Conservation (phyloP, 208 protist species). For the Acanthamoeba royreba region DNA sequence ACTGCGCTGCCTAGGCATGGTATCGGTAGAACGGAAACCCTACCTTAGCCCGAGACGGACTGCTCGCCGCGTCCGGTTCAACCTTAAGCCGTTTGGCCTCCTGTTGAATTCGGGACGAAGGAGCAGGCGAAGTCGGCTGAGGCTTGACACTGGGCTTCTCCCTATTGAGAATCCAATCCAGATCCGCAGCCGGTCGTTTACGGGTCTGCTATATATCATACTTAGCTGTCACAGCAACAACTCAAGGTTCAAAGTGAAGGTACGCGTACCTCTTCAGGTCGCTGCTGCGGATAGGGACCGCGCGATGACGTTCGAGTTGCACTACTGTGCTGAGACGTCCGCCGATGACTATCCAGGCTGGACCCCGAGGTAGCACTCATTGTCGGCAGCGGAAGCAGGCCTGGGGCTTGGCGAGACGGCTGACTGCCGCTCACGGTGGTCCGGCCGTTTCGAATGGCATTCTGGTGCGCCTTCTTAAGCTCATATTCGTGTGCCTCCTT, state of each 20-base stretch:
- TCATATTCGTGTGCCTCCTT: conserved; percentile 29
- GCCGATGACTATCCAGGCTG: too few species aligned
- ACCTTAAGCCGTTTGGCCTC: not conserved
- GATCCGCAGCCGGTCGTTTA: not conserved
- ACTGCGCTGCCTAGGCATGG: too few species aligned
- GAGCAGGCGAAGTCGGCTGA: not conserved
- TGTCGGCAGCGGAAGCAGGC: not conserved
- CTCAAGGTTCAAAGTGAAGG: not conserved
- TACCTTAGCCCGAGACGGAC: not conserved
- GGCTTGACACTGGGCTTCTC: not conserved
- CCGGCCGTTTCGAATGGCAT: not conserved
- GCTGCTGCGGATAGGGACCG: not conserved
- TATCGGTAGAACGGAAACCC: not conserved
- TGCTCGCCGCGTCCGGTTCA: not conserved
- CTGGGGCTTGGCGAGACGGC: not conserved
- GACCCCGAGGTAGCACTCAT: too few species aligned
- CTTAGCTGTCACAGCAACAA: too few species aligned
- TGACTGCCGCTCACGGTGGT: not conserved
- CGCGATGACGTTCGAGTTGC: too few species aligned
- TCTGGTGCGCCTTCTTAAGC: not conserved
- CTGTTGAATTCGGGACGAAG: not conserved
- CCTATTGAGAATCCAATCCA: conserved; percentile 29
- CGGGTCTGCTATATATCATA: not conserved
- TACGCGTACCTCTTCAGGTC: not conserved
- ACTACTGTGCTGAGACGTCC: too few species aligned